Percentiles rank a stretch among this genome's conserved stretches.
phyloP scores from a whole-genome alignment of 805 yeast genomes.

The Candida sphagnicola region DNA sequence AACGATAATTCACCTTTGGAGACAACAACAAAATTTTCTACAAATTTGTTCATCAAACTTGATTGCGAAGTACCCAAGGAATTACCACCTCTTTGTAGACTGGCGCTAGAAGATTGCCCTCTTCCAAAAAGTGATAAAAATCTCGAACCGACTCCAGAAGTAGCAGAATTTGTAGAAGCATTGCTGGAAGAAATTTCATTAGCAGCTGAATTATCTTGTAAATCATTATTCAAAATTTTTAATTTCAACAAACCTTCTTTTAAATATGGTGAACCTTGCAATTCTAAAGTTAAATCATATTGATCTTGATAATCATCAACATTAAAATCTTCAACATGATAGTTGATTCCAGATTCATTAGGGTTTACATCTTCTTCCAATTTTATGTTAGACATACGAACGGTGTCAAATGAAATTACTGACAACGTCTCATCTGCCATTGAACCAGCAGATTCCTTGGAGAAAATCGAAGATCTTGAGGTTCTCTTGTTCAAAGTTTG shows the following conservation, averaged over 20 bases:
- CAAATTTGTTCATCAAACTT: constrained; percentile 22
- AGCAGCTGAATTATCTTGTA: constrained; percentile 23
- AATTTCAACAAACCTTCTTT: constrained; percentile 65
- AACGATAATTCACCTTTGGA: constrained; percentile 62
- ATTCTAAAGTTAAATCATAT: constrained; percentile 57
- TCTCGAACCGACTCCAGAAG: constrained; percentile 5
- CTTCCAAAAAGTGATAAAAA: constrained; percentile 26
- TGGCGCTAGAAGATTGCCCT: constrained; percentile 7
- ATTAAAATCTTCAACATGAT: constrained; percentile 32
- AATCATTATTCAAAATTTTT: constrained; percentile 34
- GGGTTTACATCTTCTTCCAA: constrained; percentile 8
- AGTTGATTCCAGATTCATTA: constrained; percentile 10
- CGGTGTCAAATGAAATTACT: constrained; percentile 35
- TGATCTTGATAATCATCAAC: constrained; percentile 42
- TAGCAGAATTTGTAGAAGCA: constrained; percentile 2
- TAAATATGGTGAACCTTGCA: constrained; percentile 73
- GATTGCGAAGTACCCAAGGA: constrained; percentile 4
- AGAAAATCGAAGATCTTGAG: constrained; percentile 30
- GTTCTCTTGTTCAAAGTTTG: constrained; percentile 23
- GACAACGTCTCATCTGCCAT: constrained; percentile 29
- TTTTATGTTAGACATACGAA: constrained; percentile 13
- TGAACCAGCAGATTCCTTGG: constrained; percentile 24
- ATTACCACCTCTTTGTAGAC: constrained; percentile 3
- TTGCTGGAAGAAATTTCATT: constrained; percentile 7
- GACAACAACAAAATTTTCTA: constrained; percentile 59